A percentile compares a stretch with the other conserved stretches of the same genome.
Conservation (phyloP, 768 basidiomycete genomes). For the Pluteus cervinus region DNA sequence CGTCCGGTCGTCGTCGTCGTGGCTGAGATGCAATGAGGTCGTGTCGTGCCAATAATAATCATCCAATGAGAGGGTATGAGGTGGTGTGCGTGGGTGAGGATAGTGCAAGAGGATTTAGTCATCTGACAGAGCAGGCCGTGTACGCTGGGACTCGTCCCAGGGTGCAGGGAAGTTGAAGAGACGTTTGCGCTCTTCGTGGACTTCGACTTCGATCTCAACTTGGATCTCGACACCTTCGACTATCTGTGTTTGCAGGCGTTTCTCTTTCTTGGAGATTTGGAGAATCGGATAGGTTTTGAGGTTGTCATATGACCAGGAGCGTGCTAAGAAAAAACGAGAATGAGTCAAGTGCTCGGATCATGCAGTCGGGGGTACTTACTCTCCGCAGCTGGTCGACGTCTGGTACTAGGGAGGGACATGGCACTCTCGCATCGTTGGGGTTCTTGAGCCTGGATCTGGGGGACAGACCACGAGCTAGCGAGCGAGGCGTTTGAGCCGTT, state of each 20-base stretch:
- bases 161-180: slow-evolving; percentile 62
- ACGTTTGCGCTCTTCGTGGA: slow-evolving; percentile 50
- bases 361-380: too few relatives aligned
- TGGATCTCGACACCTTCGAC: slow-evolving; percentile 46
- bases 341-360: too few relatives aligned
- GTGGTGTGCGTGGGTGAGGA: slow-evolving; percentile 1
- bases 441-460: slow-evolving; percentile 14
- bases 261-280: slow-evolving; percentile 49
- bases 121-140: slow-evolving; percentile 3
- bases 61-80: slow-evolving; percentile 5
- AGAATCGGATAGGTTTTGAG: slow-evolving; percentile 63
- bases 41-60: too few relatives aligned
- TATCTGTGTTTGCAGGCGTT: slow-evolving; percentile 43
- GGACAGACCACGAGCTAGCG: slow-evolving; percentile 25
- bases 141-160: slow-evolving; percentile 1
- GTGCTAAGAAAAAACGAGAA: slow-evolving; percentile 32
- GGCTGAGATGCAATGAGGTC: slow-evolving; percentile 3
- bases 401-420: slow-evolving; percentile 28
- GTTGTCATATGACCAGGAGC: slow-evolving; percentile 76
- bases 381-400: slow-evolving; percentile 39
- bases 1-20: slow-evolving; percentile 5
- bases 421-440: slow-evolving; percentile 17
- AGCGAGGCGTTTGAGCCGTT: slow-evolving; percentile 31
- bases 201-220: slow-evolving; percentile 56
- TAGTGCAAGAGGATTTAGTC: slow-evolving; percentile 1